phyloP scores from a whole-genome alignment of 163 green algal genomes.

The Trebouxiophyceae sp. region DNA sequence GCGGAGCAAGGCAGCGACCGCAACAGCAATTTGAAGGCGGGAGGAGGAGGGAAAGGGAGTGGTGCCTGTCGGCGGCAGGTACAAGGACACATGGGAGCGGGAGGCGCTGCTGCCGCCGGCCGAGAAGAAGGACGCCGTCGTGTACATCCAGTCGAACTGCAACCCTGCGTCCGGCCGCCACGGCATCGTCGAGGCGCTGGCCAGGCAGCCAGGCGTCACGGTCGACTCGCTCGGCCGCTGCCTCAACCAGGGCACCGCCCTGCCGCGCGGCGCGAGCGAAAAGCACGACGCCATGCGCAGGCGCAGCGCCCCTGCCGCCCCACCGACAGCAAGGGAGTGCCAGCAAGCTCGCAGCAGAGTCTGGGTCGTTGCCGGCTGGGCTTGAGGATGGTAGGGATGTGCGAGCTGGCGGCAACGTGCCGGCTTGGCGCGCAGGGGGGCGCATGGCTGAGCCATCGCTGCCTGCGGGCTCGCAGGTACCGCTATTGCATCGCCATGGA shows the following conservation, averaged over 20 bases:
- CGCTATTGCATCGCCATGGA: constrained; percentile 3
- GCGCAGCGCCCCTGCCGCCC: too few relatives aligned
- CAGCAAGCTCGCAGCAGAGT: too few relatives aligned
- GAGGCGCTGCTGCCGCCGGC: neutral
- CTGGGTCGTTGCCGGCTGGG: too few relatives aligned
- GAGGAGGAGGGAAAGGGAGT: too few relatives aligned
- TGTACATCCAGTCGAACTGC: neutral
- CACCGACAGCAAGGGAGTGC: too few relatives aligned
- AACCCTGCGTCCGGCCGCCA: too few relatives aligned
- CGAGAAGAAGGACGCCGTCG: neutral
- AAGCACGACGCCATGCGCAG: neutral
- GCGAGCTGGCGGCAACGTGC: too few relatives aligned
- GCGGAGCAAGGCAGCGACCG: too few relatives aligned
- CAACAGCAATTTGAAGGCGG: too few relatives aligned
- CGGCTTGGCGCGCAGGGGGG: too few relatives aligned
- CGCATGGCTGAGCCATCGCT: too few relatives aligned
- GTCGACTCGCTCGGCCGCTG: neutral
- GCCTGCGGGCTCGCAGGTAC: constrained; percentile 1
- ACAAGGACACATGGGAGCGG: neutral
- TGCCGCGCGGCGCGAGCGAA: neutral
- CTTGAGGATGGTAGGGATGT: too few relatives aligned
- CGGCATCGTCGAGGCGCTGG: neutral
- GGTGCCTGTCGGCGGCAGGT: neutral
- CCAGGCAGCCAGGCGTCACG: neutral
- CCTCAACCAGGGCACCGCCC: neutral